These are phyloP conservation scores for Blastobotrys indianensis DNA, from an alignment of 1,139 yeast species.

Conservation along the genomic window DNA sequence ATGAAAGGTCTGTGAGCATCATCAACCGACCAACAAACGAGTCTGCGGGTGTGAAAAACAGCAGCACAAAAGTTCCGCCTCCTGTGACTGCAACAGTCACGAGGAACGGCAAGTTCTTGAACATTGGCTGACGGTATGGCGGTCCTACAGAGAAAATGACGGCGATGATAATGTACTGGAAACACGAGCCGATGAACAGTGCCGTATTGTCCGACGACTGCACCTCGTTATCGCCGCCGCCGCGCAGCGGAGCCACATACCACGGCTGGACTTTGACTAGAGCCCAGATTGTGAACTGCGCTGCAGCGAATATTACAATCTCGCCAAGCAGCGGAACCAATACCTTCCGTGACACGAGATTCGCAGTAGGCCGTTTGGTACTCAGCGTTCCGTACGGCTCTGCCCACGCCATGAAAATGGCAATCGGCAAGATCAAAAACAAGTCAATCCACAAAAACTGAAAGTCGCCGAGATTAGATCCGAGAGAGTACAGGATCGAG, in stretches of 20 bases:
- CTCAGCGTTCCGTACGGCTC: slow-evolving; percentile 61
- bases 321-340: slow-evolving; percentile 74
- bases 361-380: slow-evolving; percentile 84
- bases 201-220: slow-evolving; percentile 86
- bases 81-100: slow-evolving; percentile 50
- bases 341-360: slow-evolving; percentile 82
- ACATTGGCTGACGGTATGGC: slow-evolving; percentile 83
- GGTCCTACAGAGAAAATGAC: slow-evolving; percentile 82
- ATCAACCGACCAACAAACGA: slow-evolving; percentile 58
- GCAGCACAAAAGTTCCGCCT: slow-evolving; percentile 47
- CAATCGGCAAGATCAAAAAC: slow-evolving; percentile 84
- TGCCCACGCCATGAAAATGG: slow-evolving; percentile 96
- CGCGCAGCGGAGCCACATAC: slow-evolving; percentile 80
- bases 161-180: slow-evolving; percentile 84
- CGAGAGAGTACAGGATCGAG: slow-evolving; percentile 75
- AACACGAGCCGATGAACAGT: slow-evolving; percentile 71
- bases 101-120: slow-evolving; percentile 65
- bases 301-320: slow-evolving; percentile 52
- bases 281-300: slow-evolving; percentile 67
- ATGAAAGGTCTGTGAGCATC: slow-evolving; percentile 64
- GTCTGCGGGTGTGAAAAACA: slow-evolving; percentile 42
- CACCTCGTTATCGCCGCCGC: slow-evolving; percentile 74
- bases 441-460: slow-evolving; percentile 92
- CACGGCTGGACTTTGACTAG: slow-evolving; percentile 47
- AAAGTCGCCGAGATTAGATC: slow-evolving; percentile 95